These are phyloP conservation scores for Cercophora newfieldiana DNA, from an alignment of 495 filamentous ascomycete genomes.

Conservation along the genomic window DNA sequence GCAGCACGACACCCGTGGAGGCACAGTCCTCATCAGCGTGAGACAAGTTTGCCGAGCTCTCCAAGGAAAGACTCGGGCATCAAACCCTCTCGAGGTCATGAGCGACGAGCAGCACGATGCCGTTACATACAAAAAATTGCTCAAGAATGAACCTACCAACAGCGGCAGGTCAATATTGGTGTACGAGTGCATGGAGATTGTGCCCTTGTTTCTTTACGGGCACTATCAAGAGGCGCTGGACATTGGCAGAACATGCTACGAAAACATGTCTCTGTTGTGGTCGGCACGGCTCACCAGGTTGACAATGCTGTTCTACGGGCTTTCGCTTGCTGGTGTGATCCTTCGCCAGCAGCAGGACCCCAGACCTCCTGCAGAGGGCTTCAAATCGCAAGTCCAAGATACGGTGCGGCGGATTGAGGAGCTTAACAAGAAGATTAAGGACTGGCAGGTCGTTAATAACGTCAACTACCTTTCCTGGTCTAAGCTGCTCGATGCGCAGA, in stretches of 20 bases:
- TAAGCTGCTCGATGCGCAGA: slow-evolving; percentile 69
- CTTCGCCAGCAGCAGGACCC: slow-evolving; percentile 58
- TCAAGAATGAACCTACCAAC: slow-evolving; percentile 40
- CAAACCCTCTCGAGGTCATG: slow-evolving; percentile 59
- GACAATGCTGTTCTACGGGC: slow-evolving; percentile 65
- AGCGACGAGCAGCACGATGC: slow-evolving; percentile 70
- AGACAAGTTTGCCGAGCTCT: slow-evolving; percentile 75
- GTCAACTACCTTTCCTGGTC: slow-evolving; percentile 83
- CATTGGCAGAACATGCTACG: slow-evolving; percentile 61
- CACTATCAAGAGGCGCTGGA: slow-evolving; percentile 69
- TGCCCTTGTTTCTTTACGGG: slow-evolving; percentile 73
- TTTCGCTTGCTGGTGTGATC: slow-evolving; percentile 66
- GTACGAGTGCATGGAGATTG: slow-evolving; percentile 72
- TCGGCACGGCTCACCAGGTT: slow-evolving; percentile 67
- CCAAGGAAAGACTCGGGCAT: slow-evolving; percentile 76
- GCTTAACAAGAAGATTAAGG: slow-evolving; percentile 60
- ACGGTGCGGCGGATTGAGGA: slow-evolving; percentile 57
- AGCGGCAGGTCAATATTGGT: slow-evolving; percentile 61
- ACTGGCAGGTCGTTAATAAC: slow-evolving; percentile 65
- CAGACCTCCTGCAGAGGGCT: slow-evolving; percentile 47
- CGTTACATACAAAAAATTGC: slow-evolving; percentile 61
- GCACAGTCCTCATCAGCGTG: slow-evolving; percentile 67
- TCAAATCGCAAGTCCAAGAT: slow-evolving; percentile 56
- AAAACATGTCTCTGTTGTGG: slow-evolving; percentile 65
- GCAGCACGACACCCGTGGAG: slow-evolving; percentile 75